A percentile compares a stretch with the other conserved stretches of the same genome.
Conservation (phyloP, 768 basidiomycete species). For the Russula ochroleuca region DNA sequence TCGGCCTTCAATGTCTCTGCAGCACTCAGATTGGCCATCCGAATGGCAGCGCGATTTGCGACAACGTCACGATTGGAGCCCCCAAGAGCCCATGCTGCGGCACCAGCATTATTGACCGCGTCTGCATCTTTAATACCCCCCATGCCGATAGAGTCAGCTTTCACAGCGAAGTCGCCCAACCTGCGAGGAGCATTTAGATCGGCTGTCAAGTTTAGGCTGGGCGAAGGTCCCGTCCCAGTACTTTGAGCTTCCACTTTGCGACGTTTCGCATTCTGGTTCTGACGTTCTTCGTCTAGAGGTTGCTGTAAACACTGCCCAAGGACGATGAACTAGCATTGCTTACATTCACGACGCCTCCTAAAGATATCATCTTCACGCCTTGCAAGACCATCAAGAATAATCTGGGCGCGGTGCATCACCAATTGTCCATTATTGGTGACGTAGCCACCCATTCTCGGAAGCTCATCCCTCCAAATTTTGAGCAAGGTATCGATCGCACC, state of each 20-base stretch:
- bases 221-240: conserved; percentile 44
- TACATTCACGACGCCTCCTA: conserved; percentile 84
- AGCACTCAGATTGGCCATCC: conserved; percentile 95
- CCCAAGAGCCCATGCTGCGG: conserved; percentile 67
- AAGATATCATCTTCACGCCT: conserved; percentile 95
- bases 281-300: conserved; percentile 80
- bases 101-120: conserved; percentile 52
- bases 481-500: conserved; percentile 97
- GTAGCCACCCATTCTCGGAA: conserved; percentile 97
- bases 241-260: conserved; percentile 60
- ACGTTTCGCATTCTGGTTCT: conserved; percentile 86
- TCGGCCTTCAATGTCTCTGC: conserved; percentile 93
- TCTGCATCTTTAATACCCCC: conserved; percentile 59
- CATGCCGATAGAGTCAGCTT: conserved; percentile 72
- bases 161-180: conserved; percentile 62
- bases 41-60: conserved; percentile 81
- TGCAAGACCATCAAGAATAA: conserved; percentile 95
- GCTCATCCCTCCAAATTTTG: conserved; percentile 91
- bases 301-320: conserved; percentile 15
- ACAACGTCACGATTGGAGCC: conserved; percentile 90
- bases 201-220: conserved; percentile 46
- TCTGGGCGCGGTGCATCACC: conserved; percentile 79
- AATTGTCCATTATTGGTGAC: conserved; percentile 89
- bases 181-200: conserved; percentile 40
- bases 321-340: conserved; percentile 14